Conservation (phyloP, 2,329 filamentous ascomycete genomes). For the Aspergillus sclerotialis region DNA sequence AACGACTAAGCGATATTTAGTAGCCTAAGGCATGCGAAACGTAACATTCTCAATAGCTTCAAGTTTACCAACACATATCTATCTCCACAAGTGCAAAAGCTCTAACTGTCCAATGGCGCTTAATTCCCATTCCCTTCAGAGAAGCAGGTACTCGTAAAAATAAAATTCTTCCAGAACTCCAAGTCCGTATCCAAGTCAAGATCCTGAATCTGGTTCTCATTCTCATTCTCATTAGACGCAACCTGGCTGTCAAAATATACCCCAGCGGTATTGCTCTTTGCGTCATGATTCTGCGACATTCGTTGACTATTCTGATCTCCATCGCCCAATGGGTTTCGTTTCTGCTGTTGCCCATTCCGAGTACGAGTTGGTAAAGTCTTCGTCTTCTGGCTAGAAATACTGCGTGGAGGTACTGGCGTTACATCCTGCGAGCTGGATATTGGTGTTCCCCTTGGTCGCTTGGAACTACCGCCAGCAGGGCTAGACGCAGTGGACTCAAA, state of each 20-base stretch:
- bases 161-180: slow-evolving; percentile 29
- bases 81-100: no score
- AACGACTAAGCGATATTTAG: no score
- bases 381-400: slow-evolving; percentile 2
- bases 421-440: slow-evolving; percentile 10
- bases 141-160: slow-evolving; percentile 27
- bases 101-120: no score
- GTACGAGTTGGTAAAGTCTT: slow-evolving; percentile 5
- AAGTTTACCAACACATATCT: no score
- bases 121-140: slow-evolving; percentile 16
- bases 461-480: slow-evolving; percentile 17
- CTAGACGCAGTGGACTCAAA: slow-evolving; percentile 15
- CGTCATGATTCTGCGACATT: slow-evolving; percentile 11
- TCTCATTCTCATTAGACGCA: slow-evolving; percentile 8
- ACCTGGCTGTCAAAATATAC: slow-evolving; percentile 7
- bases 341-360: slow-evolving; percentile 3
- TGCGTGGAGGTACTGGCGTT: slow-evolving; percentile 6
- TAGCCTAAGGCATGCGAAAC: no score
- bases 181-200: slow-evolving; percentile 27
- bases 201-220: slow-evolving; percentile 17
- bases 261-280: slow-evolving; percentile 7
- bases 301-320: slow-evolving; percentile 19
- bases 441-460: slow-evolving; percentile 21
- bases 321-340: slow-evolving; percentile 18
- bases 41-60: no score